Conservation (phyloP, 1,139 yeast genomes). For the Meyerozyma guilliermondii region DNA sequence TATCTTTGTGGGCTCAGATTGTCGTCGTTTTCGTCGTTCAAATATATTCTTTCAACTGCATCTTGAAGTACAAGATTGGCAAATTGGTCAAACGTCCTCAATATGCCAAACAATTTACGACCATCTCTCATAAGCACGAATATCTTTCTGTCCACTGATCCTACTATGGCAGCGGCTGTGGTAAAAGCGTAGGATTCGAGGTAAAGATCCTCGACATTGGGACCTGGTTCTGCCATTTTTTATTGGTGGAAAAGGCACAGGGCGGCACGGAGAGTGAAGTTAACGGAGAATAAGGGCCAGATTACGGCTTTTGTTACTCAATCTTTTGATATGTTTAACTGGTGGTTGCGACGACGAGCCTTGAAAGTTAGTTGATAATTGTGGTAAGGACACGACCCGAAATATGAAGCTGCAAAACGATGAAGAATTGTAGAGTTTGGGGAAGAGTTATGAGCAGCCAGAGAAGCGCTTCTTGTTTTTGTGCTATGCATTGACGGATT, state of each 20-base stretch:
- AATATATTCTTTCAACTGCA: conserved; percentile 79
- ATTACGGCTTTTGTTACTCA: not conserved
- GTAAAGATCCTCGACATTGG: conserved; percentile 48
- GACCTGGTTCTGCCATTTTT: conserved; percentile 7
- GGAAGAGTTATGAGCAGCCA: too few relatives aligned
- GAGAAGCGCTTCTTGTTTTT: too few relatives aligned
- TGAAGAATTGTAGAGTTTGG: not conserved
- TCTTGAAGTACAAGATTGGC: conserved; percentile 92
- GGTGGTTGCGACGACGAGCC: not conserved
- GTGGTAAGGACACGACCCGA: not conserved
- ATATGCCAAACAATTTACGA: conserved; percentile 74
- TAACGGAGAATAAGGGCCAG: not conserved
- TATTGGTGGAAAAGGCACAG: not conserved
- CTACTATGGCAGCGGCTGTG: conserved; percentile 94
- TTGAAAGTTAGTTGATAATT: not conserved
- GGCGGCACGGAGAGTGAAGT: not conserved
- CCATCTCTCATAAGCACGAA: conserved; percentile 90
- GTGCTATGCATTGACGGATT: too few relatives aligned
- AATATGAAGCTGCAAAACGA: not conserved
- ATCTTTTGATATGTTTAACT: not conserved
- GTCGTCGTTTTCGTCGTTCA: conserved; percentile 24
- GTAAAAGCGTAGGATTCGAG: conserved; percentile 81
- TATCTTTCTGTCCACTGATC: conserved; percentile 85
- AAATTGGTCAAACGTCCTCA: conserved; percentile 94
- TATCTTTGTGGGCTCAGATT: conserved; percentile 37